A percentile compares a stretch with the other conserved stretches of the same genome.
phyloP scores from a whole-genome alignment of 2,329 filamentous ascomycete species.

The Trichophyton equinum region DNA sequence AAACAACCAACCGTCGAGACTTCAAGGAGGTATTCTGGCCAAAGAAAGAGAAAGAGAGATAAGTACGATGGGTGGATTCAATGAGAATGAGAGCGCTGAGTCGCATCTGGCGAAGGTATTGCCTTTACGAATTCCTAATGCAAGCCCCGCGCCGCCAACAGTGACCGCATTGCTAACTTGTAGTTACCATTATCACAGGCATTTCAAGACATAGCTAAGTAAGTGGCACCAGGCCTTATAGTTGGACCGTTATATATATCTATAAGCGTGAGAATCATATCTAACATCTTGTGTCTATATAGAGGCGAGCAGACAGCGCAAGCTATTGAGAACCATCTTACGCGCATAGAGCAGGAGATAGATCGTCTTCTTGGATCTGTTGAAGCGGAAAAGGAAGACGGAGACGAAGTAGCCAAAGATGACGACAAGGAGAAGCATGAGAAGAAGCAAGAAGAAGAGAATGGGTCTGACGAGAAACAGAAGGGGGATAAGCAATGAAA shows the following conservation, averaged over 20 bases:
- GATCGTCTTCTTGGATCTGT: slow-evolving; percentile 21
- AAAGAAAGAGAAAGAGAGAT: not conserved
- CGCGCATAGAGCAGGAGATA: slow-evolving; percentile 43
- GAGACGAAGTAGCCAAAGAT: slow-evolving; percentile 8
- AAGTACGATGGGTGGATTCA: not conserved
- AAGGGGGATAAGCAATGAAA: not conserved
- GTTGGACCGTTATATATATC: not conserved
- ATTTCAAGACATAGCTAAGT: slow-evolving; percentile 24
- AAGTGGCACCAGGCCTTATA: not conserved
- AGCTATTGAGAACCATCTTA: slow-evolving; percentile 43
- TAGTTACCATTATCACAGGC: slow-evolving; percentile 14
- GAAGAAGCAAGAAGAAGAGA: too few relatives aligned
- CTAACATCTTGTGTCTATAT: not conserved
- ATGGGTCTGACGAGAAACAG: not conserved
- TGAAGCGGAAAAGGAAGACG: slow-evolving; percentile 2
- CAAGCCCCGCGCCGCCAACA: not conserved
- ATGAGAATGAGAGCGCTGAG: slow-evolving; percentile 6
- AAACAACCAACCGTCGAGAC: not conserved
- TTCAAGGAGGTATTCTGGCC: not conserved
- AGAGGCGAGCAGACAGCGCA: slow-evolving; percentile 45
- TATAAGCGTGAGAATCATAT: not conserved
- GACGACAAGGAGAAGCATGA: not conserved
- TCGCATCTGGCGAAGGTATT: slow-evolving; percentile 11
- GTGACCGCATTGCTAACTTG: not conserved
- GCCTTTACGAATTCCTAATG: not conserved